Conservation (phyloP, 2,329 filamentous ascomycete genomes). For the Pestalotiopsis sp. region DNA sequence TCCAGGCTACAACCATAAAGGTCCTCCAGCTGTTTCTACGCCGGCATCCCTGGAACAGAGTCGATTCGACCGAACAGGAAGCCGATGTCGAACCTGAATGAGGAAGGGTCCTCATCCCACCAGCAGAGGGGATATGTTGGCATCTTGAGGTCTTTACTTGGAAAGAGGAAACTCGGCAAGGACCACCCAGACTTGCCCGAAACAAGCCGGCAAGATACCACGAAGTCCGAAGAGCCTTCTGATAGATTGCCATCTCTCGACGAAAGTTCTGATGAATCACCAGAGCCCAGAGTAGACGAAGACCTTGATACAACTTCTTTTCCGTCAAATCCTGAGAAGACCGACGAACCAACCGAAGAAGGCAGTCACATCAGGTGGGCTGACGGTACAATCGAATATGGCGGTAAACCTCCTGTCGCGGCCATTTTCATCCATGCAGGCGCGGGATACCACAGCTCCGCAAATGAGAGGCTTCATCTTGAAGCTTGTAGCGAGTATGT, state of each 20-base stretch:
- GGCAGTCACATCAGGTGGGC: constrained; percentile 18
- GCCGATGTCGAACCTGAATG: neutral
- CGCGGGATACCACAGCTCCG: constrained; percentile 86
- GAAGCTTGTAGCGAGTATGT: constrained; percentile 85
- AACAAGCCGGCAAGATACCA: neutral
- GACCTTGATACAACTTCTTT: neutral
- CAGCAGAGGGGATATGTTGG: constrained; percentile 13
- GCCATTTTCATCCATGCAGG: constrained; percentile 96
- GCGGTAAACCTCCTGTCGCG: constrained; percentile 31
- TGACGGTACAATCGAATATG: constrained; percentile 43
- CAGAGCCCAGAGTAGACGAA: neutral
- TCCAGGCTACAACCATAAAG: neutral
- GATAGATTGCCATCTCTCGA: neutral
- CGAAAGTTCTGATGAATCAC: neutral
- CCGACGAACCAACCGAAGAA: neutral
- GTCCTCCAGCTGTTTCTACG: neutral
- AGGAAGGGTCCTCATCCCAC: neutral
- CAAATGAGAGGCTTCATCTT: constrained; percentile 84
- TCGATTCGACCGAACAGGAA: neutral
- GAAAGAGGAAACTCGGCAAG: constrained; percentile 13
- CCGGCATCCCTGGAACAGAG: neutral
- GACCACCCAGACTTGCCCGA: neutral
- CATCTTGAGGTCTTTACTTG: constrained; percentile 13
- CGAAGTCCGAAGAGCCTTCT: neutral
- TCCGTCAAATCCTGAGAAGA: neutral